These are phyloP conservation scores for Penicillium aurantiogriseum DNA, from an alignment of 2,329 filamentous ascomycete genomes.

Conservation along the genomic window DNA sequence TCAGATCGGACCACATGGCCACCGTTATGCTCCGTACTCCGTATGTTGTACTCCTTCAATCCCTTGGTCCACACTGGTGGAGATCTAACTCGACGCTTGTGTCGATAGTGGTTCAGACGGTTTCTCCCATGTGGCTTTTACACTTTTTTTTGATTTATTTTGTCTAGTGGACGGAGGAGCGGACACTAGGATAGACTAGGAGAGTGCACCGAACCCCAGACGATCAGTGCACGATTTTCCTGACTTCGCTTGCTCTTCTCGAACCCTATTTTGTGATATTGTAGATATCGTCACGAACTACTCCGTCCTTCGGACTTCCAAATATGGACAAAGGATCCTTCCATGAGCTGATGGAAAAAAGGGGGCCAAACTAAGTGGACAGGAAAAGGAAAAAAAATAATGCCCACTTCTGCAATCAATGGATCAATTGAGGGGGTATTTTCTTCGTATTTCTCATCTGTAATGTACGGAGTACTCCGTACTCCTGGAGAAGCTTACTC, in stretches of 20 bases:
- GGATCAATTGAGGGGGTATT: not conserved
- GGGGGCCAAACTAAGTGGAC: not conserved
- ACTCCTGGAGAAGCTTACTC: not conserved
- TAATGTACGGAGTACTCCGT: not conserved
- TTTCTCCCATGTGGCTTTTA: not conserved
- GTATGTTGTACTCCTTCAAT: not conserved
- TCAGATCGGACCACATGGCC: constrained; percentile 1
- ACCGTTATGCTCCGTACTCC: not conserved
- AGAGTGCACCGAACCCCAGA: not conserved
- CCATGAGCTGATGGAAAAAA: not conserved
- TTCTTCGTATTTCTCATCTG: not conserved
- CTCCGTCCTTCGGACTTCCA: not conserved
- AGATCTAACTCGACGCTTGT: constrained; percentile 1
- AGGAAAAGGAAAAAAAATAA: not conserved
- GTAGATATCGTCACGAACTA: constrained; percentile 1
- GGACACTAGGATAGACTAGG: not conserved
- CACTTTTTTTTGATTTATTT: not conserved
- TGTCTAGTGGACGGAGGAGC: not conserved
- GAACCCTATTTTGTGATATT: not conserved
- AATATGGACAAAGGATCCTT: not conserved
- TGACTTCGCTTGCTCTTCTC: constrained; percentile 1
- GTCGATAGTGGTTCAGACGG: not conserved
- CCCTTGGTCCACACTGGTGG: not conserved
- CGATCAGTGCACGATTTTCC: constrained; percentile 4
- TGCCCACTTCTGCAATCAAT: constrained; percentile 5